phyloP scores from a whole-genome alignment of 2,329 filamentous ascomycete species.

The Albifimbria verrucaria region DNA sequence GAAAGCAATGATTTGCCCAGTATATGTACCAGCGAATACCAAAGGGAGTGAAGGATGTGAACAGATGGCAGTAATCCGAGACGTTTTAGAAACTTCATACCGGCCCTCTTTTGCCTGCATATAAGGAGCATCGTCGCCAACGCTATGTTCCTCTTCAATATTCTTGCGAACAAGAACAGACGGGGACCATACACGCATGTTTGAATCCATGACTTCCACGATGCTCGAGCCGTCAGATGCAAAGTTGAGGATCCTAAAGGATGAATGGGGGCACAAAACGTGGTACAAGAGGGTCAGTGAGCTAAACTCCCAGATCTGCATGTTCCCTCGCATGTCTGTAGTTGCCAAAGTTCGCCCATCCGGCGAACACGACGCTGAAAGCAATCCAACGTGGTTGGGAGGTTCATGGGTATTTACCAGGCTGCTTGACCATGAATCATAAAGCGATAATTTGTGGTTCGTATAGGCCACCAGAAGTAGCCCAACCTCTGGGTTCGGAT shows the following conservation, averaged over 20 bases:
- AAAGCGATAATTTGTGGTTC: constrained; percentile 13
- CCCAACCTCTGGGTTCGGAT: constrained; percentile 15
- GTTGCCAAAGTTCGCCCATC: background rate
- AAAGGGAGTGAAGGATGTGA: constrained; percentile 8
- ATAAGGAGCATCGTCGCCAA: constrained; percentile 9
- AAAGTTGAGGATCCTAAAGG: constrained; percentile 15
- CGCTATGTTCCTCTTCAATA: constrained; percentile 14
- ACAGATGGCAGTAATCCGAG: constrained; percentile 12
- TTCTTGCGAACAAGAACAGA: constrained; percentile 15
- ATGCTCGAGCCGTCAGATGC: constrained; percentile 14
- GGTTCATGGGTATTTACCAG: constrained; percentile 6
- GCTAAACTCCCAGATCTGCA: constrained; percentile 20
- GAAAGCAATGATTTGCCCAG: background rate
- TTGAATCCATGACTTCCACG: constrained; percentile 12
- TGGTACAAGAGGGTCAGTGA: constrained; percentile 15
- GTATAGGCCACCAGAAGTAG: constrained; percentile 15
- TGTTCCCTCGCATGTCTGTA: constrained; percentile 8
- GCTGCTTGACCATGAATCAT: constrained; percentile 13
- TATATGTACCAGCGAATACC: constrained; percentile 7
- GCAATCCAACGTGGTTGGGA: background rate
- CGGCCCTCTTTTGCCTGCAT: constrained; percentile 7
- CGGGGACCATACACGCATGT: constrained; percentile 19
- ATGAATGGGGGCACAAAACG: constrained; percentile 7
- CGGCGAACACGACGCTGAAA: background rate
- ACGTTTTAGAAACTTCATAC: constrained; percentile 8